These are phyloP conservation scores for Groenewaldozyma auringiensis DNA, from an alignment of 1,139 yeast species.

Conservation along the genomic window DNA sequence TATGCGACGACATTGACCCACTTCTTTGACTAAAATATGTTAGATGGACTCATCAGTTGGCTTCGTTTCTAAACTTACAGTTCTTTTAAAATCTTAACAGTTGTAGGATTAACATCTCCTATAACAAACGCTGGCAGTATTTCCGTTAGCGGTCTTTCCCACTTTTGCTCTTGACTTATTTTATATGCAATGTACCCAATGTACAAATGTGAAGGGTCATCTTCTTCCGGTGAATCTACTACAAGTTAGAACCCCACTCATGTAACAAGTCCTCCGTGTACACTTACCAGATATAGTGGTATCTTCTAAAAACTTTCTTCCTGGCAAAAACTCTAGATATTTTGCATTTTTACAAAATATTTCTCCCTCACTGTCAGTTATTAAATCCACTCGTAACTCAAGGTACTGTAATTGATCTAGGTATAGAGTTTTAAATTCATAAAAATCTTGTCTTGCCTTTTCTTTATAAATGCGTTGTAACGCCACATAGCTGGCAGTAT, in stretches of 20 bases:
- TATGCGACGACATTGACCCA: conserved; percentile 38
- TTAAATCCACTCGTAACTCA: conserved; percentile 25
- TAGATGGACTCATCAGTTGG: background rate
- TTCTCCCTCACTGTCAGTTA: conserved; percentile 37
- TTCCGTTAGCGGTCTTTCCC: conserved; percentile 2
- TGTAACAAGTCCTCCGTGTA: background rate
- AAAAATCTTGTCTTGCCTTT: conserved; percentile 50
- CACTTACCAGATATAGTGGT: conserved; percentile 6
- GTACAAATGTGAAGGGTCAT: conserved; percentile 20
- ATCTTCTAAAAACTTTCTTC: conserved; percentile 15
- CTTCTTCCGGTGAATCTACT: conserved; percentile 5
- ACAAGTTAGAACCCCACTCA: background rate
- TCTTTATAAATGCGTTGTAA: conserved; percentile 51
- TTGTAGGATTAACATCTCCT: conserved; percentile 9
- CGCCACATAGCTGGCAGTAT: conserved; percentile 52
- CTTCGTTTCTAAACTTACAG: conserved; percentile 11
- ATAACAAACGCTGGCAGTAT: background rate
- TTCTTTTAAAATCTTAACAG: conserved; percentile 18
- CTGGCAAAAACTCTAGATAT: conserved; percentile 32
- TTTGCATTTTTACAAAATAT: conserved; percentile 55
- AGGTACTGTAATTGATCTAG: conserved; percentile 22
- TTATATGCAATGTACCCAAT: conserved; percentile 24
- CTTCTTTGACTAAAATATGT: conserved; percentile 1
- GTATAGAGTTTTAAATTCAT: conserved; percentile 35
- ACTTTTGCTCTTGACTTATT: conserved; percentile 17